These are phyloP conservation scores for Hypoxylon lenormandii DNA, from an alignment of 495 filamentous ascomycete species.

Conservation along the genomic window DNA sequence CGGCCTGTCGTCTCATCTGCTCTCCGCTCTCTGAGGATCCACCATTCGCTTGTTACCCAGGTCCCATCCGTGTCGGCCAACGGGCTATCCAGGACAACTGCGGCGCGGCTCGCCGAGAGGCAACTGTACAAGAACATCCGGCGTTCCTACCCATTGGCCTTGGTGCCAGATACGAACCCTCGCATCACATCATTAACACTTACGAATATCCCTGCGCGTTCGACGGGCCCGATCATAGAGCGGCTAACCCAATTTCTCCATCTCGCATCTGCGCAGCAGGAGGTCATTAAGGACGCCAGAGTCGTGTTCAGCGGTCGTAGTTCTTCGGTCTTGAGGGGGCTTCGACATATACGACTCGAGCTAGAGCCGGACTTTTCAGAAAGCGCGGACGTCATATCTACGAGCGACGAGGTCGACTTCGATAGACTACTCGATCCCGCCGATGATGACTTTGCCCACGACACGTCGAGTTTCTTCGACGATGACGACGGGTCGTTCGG, in stretches of 20 bases:
- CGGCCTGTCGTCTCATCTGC: conserved; percentile 60
- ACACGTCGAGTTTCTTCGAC: conserved; percentile 46
- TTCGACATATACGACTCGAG: conserved; percentile 60
- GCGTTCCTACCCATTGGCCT: conserved; percentile 56
- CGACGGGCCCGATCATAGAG: conserved; percentile 55
- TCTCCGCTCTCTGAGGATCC: conserved; percentile 58
- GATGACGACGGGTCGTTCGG: conserved; percentile 34
- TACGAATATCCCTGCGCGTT: conserved; percentile 57
- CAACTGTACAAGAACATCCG: conserved; percentile 52
- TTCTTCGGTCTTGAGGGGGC: conserved; percentile 51
- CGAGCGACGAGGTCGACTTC: conserved; percentile 42
- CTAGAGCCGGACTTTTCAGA: conserved; percentile 53
- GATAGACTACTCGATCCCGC: conserved; percentile 48
- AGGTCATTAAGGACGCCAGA: conserved; percentile 44
- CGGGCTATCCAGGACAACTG: conserved; percentile 38
- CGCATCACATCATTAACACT: conserved; percentile 57
- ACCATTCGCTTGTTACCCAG: conserved; percentile 64
- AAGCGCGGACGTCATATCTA: conserved; percentile 29
- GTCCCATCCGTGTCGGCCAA: conserved; percentile 50
- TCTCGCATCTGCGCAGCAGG: conserved; percentile 57
- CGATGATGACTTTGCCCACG: conserved; percentile 46
- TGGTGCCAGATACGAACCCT: conserved; percentile 61
- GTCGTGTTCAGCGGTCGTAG: conserved; percentile 22
- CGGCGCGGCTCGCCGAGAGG: conserved; percentile 55
- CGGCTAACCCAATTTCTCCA: conserved; percentile 54